Percentiles rank a stretch among this genome's conserved stretches.
phyloP scores from a whole-genome alignment of 2,329 filamentous ascomycete species.

The Drechslerella coelobrocha region DNA sequence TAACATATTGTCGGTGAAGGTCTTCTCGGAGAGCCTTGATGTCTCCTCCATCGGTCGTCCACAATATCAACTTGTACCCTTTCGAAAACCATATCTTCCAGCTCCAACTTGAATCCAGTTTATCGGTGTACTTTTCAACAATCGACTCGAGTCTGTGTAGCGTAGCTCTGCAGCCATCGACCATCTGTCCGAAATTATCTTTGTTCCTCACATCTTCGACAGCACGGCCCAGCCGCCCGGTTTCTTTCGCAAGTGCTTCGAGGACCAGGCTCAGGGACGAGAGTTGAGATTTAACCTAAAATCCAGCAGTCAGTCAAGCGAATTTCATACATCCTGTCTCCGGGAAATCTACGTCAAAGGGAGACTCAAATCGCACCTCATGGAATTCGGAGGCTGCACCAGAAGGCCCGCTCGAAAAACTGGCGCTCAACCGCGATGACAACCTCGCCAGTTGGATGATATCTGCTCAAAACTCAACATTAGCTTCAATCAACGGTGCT shows the following conservation, averaged over 20 bases:
- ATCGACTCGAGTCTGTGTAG: constrained; percentile 44
- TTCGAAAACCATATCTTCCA: constrained; percentile 51
- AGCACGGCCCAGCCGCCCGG: constrained; percentile 33
- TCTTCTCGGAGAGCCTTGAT: constrained; percentile 38
- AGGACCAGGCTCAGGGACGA: constrained; percentile 37
- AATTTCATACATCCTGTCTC: background rate
- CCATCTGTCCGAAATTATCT: constrained; percentile 47
- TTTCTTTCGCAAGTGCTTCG: constrained; percentile 39
- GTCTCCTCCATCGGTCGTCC: constrained; percentile 46
- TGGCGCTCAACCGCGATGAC: constrained; percentile 29
- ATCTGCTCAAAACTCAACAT: constrained; percentile 22
- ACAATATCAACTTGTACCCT: constrained; percentile 44
- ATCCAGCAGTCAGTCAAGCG: background rate
- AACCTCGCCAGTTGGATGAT: constrained; percentile 49
- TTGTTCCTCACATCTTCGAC: constrained; percentile 34
- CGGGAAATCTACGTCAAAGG: too few relatives aligned
- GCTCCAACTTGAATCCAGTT: constrained; percentile 46
- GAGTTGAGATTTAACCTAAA: constrained; percentile 41
- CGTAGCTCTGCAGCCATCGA: constrained; percentile 31
- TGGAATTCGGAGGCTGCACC: constrained; percentile 43
- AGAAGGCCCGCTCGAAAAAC: constrained; percentile 45
- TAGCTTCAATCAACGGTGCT: background rate
- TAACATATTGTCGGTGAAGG: constrained; percentile 41
- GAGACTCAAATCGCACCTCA: constrained; percentile 18
- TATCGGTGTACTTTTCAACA: constrained; percentile 49